Conservation (phyloP, 2,329 filamentous ascomycete species). For the Aureobasidium lini region DNA sequence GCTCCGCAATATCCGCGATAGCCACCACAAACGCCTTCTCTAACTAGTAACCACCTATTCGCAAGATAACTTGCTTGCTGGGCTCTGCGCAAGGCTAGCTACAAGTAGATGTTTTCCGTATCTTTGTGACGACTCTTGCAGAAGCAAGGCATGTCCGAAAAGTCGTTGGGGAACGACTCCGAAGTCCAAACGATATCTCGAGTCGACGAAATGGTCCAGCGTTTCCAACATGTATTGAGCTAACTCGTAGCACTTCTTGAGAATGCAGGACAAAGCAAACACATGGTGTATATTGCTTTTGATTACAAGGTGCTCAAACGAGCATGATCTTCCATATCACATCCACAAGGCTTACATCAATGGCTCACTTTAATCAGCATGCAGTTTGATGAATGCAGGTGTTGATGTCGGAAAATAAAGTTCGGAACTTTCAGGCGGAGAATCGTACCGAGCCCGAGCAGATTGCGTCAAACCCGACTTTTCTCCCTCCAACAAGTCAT, state of each 20-base stretch:
- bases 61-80: background rate
- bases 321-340: background rate
- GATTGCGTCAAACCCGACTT: conserved; percentile 8
- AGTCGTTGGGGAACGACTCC: background rate
- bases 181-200: background rate
- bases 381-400: background rate
- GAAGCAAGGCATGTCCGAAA: background rate
- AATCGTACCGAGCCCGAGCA: conserved; percentile 4
- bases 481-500: background rate
- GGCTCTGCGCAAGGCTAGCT: background rate
- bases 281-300: background rate
- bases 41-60: background rate
- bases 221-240: background rate
- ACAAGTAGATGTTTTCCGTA: background rate
- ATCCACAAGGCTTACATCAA: background rate
- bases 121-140: background rate
- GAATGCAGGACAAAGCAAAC: background rate
- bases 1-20: background rate
- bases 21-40: background rate
- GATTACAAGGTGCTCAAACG: background rate
- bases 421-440: conserved; percentile 3
- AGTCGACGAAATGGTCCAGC: background rate
- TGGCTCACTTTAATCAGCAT: background rate
- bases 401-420: background rate
- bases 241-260: background rate